Base-by-base conservation (phyloP, 345 rosid species). In the Rhodamnia rubescens region DNA sequence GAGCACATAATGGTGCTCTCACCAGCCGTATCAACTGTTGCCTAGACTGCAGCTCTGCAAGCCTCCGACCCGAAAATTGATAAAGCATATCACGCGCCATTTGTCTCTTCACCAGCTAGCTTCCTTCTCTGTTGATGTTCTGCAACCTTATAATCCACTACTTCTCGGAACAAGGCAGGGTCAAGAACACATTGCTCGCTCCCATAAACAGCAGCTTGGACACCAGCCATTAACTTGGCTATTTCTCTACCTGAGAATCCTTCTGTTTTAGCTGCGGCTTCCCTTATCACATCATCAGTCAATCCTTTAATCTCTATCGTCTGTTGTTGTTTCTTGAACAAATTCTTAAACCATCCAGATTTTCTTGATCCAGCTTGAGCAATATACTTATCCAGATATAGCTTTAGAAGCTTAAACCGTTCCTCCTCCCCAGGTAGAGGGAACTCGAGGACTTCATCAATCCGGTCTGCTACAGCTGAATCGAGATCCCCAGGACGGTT, bases 401-500 rank as follows among this genome's bases (percentile, higher is more conserved):
- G 98, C 88, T 94, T 94, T 61, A 96, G 90, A 87, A 97, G 93
- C 94, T 97, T 92, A 88, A 94, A 92, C 47, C 98, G 96, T 86
- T 97, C 99, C 74, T 91, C 96, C 86, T 93, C 91, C 85, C 96
- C 94, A 6, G 98, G 99, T 55, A 95, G 90, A 47, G 98, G 98
- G 84, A 97, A 97, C 86, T 95, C 99, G 14, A 97, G 93, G 83
- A 93, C 94, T 90, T 97, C 98, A 84, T 97, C 99, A 5, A 97
- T 92, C 69, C 98, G 95, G 86, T 97, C 98, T 56, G 98, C 91
- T 83, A 96, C 96, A 54, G 98, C 99, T 83, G 98, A 94, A 90
- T 97, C 98, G 54, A 97, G 98, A 91, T 96, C 99, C 82, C 98
- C 98, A n/a, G 98, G 99, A 44, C 98, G 93, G 88, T 97, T 97